Evolutionary conservation across 2,329 filamentous ascomycete species (phyloP).

Genomic region (Dothistroma septosporum): DNA sequence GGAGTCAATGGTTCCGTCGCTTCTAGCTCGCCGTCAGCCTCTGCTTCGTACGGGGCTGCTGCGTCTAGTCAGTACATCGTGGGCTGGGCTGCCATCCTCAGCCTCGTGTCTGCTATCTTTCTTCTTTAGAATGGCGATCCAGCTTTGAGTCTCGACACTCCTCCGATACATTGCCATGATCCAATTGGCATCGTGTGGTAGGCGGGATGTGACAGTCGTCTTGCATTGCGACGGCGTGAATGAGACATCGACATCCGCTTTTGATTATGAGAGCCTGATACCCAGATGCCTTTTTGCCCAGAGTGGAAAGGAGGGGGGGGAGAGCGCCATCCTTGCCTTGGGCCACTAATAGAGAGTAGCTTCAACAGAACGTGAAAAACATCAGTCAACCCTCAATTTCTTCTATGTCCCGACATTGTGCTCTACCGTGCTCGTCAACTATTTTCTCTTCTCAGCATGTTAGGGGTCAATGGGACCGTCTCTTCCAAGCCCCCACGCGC

Average conservation of each 20-base stretch:
- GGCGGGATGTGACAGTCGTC: background rate
- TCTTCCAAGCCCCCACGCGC: too few relatives aligned
- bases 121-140: conserved; percentile 17
- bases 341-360: background rate
- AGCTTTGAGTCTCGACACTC: background rate
- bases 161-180: background rate
- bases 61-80: conserved; percentile 15
- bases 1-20: conserved; percentile 12
- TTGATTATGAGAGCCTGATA: background rate
- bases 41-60: conserved; percentile 13
- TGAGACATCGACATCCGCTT: background rate
- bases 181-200: too few relatives aligned
- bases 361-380: background rate
- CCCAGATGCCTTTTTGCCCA: background rate
- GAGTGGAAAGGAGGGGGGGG: too few relatives aligned
- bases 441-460: background rate
- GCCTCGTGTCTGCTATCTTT: conserved; percentile 22
- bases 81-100: conserved; percentile 23
- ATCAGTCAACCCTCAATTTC: background rate
- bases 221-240: background rate
- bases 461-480: too few relatives aligned
- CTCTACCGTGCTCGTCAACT: background rate
- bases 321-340: background rate
- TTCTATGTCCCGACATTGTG: background rate
- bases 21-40: conserved; percentile 8